These are phyloP conservation scores for Geotrichum phurueaensis DNA, from an alignment of 1,139 yeast species.

Conservation along the genomic window DNA sequence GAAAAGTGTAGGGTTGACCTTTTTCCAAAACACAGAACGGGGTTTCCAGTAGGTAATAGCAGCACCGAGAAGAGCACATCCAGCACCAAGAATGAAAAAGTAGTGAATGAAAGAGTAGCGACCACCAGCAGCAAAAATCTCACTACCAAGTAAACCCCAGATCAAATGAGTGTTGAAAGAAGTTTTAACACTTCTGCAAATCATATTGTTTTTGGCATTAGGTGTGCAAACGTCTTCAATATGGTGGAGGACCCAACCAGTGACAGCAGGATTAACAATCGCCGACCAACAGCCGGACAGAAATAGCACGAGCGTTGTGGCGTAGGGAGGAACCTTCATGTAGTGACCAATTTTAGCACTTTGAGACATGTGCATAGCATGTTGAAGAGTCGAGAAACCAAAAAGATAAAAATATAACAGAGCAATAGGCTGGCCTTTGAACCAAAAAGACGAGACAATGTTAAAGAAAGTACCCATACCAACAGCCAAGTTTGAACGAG, in stretches of 20 bases:
- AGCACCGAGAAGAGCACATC: not conserved
- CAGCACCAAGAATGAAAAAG: slow-evolving; percentile 33
- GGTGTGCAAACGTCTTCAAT: slow-evolving; percentile 43
- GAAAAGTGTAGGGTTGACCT: slow-evolving; percentile 35
- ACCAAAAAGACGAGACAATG: slow-evolving; percentile 45
- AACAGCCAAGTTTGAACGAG: slow-evolving; percentile 42
- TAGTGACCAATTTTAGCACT: slow-evolving; percentile 49
- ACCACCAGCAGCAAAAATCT: slow-evolving; percentile 35
- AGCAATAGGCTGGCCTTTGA: slow-evolving; percentile 48
- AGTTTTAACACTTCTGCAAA: slow-evolving; percentile 40
- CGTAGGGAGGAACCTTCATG: slow-evolving; percentile 30
- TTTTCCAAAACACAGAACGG: slow-evolving; percentile 27
- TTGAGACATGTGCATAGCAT: slow-evolving; percentile 43
- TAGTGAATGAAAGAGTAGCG: slow-evolving; percentile 34
- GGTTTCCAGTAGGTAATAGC: slow-evolving; percentile 33
- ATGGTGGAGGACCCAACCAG: slow-evolving; percentile 40
- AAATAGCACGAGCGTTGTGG: slow-evolving; percentile 44
- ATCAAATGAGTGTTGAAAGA: slow-evolving; percentile 45
- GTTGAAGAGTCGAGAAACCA: slow-evolving; percentile 46
- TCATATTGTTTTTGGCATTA: slow-evolving; percentile 38
- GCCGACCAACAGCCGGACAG: slow-evolving; percentile 34
- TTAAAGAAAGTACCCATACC: slow-evolving; percentile 48
- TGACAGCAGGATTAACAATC: slow-evolving; percentile 33
- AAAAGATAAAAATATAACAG: slow-evolving; percentile 44
- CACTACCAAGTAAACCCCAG: slow-evolving; percentile 53